Percentiles rank a stretch among this genome's conserved stretches.
Evolutionary conservation across 2,329 filamentous ascomycete genomes (phyloP).

Genomic region (Colletotrichum cordylinicola): DNA sequence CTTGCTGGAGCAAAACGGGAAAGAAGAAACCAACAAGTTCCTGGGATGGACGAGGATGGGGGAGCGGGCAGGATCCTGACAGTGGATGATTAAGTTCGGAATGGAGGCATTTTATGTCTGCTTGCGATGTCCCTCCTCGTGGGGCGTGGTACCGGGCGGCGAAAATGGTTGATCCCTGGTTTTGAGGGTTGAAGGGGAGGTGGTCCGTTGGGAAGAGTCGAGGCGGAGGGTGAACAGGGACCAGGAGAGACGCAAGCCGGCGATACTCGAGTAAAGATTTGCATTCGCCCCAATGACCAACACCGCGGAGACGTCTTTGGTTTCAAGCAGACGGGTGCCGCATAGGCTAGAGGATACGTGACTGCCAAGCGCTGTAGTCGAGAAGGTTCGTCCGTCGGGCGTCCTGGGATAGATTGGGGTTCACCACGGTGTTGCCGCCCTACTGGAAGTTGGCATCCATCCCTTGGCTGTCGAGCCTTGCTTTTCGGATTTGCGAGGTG

Average conservation of each 20-base stretch:
- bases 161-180: slow-evolving; percentile 23
- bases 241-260: slow-evolving; percentile 19
- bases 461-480: not conserved
- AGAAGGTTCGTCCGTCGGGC: slow-evolving; percentile 20
- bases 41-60: slow-evolving; percentile 22
- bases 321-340: slow-evolving; percentile 22
- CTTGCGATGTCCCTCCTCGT: slow-evolving; percentile 19
- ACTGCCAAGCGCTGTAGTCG: slow-evolving; percentile 21
- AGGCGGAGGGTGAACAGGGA: slow-evolving; percentile 21
- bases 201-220: slow-evolving; percentile 18
- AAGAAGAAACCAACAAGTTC: slow-evolving; percentile 23
- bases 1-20: slow-evolving; percentile 24
- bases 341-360: slow-evolving; percentile 23
- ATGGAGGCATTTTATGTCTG: slow-evolving; percentile 27
- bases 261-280: slow-evolving; percentile 21
- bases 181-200: slow-evolving; percentile 10
- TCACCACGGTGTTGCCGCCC: not conserved
- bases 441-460: slow-evolving; percentile 7
- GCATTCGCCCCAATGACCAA: slow-evolving; percentile 23
- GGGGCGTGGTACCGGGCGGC: slow-evolving; percentile 12
- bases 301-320: slow-evolving; percentile 21
- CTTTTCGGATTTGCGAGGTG: not conserved
- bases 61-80: slow-evolving; percentile 18
- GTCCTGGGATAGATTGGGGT: slow-evolving; percentile 15
- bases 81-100: slow-evolving; percentile 22